Base-by-base conservation (phyloP, 345 rosid genomes). In the Melaleuca alternifolia region DNA sequence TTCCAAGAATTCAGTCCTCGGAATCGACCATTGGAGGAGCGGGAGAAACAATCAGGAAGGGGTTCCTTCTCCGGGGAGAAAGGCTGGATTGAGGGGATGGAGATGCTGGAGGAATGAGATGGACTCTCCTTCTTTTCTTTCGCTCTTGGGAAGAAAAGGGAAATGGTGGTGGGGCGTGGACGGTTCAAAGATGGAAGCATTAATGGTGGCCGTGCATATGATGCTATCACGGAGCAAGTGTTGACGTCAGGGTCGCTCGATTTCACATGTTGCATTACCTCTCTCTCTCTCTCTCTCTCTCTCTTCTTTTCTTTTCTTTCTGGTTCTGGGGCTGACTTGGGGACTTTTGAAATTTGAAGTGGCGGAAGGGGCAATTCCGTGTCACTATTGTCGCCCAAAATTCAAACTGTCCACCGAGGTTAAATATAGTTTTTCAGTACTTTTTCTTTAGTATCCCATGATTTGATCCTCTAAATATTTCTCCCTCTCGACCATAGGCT, bases 221-320 rank as follows among this genome's bases (percentile, higher is more conserved):
- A 33, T 65, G 20, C 4, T 8, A 12, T 33, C 76, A 65, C 16
- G 46, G 46, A 65, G 46, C 23, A 65, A 65, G 24, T 65, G 79
- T 10, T 7, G 79, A 65, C 79, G 79, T 33, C 79, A 16, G 23
- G 56, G 56, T 6, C 8, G 23, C 54, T 53, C 18, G 20, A 53
- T 53, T 53, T 53, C 54, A 53, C 54, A 53, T 18, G 54, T 16
- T 33, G 23, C 24, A 7, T 1, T 65, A 33, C 24, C 33, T 65
- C 16, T 65, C 46, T 16, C 0, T 0, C 0, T 62, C 6, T 6
- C 6, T 26, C 7, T 18, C 23, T 16, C 23, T 53, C 9, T 15
- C 15, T 51, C 10, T 28, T 28, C 3, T 13, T 14, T 1, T 6
- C 10, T 50, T 50, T 50, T 23, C 2, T 10, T 11, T 1, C 26